A percentile compares a stretch with the other conserved stretches of the same genome.
Evolutionary conservation across 2,329 filamentous ascomycete genomes (phyloP).

Genomic region (Drechmeria coniospora): DNA sequence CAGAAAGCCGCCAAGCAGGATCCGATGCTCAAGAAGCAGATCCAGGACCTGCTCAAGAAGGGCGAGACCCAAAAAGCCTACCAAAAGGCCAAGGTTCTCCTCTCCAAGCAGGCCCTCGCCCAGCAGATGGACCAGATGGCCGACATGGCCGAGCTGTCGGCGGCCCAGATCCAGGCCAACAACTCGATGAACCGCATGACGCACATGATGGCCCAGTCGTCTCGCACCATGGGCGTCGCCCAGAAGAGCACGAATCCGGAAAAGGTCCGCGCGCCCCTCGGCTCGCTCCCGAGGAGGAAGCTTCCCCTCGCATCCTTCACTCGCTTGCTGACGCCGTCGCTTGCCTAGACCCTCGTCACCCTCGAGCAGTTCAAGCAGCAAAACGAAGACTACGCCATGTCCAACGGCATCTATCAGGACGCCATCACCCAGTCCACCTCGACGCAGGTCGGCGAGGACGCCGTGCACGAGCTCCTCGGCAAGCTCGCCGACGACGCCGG

Average conservation of each 20-base stretch:
- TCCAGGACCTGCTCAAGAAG: conserved; percentile 46
- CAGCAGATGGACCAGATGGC: conserved; percentile 50
- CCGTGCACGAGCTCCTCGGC: conserved; percentile 71
- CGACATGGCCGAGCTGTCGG: conserved; percentile 46
- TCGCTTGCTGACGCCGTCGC: too few relatives aligned
- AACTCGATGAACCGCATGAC: conserved; percentile 52
- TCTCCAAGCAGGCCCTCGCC: conserved; percentile 45
- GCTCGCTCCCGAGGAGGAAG: too few relatives aligned
- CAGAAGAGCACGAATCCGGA: conserved; percentile 45
- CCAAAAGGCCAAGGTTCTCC: conserved; percentile 46
- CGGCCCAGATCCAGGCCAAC: conserved; percentile 48
- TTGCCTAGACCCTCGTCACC: conserved; percentile 40
- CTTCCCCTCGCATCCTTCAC: neutral
- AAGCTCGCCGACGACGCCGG: conserved; percentile 82
- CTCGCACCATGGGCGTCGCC: conserved; percentile 40
- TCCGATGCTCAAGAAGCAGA: conserved; percentile 45
- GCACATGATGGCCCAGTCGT: conserved; percentile 45
- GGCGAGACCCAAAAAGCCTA: conserved; percentile 48
- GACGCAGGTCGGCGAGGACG: conserved; percentile 60
- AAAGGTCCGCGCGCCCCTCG: conserved; percentile 20
- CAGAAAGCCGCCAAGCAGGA: conserved; percentile 46
- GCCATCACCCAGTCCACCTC: conserved; percentile 66
- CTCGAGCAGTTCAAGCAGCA: conserved; percentile 46
- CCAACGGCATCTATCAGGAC: conserved; percentile 68
- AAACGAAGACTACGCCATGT: conserved; percentile 49